phyloP scores from a whole-genome alignment of 106 monocot genomes.

The Dendrobium officinale region DNA sequence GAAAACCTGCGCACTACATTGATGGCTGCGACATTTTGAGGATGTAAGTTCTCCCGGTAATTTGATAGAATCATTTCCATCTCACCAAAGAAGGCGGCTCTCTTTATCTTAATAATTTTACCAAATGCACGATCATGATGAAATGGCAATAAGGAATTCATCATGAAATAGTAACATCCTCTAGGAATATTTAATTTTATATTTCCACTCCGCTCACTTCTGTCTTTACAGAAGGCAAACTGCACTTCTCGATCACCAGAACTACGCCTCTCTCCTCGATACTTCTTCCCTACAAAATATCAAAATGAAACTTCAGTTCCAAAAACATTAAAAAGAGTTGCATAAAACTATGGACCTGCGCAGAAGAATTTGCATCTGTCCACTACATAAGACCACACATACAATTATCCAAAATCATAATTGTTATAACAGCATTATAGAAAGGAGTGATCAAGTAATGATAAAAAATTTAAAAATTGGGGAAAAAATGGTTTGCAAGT shows the following conservation, averaged over 20 bases:
- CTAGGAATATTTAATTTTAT: conserved; percentile 16
- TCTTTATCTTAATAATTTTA: not conserved
- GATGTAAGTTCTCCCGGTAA: conserved; percentile 9
- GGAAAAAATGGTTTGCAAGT: not conserved
- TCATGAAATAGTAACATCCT: conserved; percentile 14
- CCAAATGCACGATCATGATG: conserved; percentile 8
- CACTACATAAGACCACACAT: not conserved
- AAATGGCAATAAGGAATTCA: conserved; percentile 9
- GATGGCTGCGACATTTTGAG: not conserved
- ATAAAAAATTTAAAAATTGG: not conserved
- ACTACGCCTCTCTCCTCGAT: conserved; percentile 25
- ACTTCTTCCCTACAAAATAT: conserved; percentile 46
- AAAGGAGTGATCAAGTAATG: not conserved
- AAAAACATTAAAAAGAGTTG: not conserved
- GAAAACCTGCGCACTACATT: conserved; percentile 23
- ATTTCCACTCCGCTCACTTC: conserved; percentile 10
- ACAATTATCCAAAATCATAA: not conserved
- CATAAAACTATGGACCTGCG: not conserved
- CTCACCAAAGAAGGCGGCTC: conserved; percentile 13
- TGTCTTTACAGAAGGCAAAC: conserved; percentile 10
- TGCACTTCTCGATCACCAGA: conserved; percentile 21
- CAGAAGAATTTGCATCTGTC: not conserved
- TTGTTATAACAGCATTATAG: not conserved
- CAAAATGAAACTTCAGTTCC: not conserved
- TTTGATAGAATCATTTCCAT: conserved; percentile 8